Percentiles rank a stretch among this genome's conserved stretches.
Conservation (phyloP, 2,329 filamentous ascomycete species). For the Cladosporium sphaerospermum region DNA sequence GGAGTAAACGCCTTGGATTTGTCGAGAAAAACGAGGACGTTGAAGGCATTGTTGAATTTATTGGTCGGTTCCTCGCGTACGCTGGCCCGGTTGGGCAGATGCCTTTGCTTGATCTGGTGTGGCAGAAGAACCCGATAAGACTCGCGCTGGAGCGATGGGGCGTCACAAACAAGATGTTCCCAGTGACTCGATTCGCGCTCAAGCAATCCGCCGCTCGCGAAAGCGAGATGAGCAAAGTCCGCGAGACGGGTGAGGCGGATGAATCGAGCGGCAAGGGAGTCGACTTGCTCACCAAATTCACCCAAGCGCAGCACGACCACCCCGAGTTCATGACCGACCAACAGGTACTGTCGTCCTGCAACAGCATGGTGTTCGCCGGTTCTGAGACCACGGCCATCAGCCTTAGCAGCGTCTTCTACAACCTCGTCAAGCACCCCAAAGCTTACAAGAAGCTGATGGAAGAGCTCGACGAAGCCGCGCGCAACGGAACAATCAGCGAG, state of each 20-base stretch:
- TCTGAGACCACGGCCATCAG: constrained; percentile 75
- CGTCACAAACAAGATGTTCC: constrained; percentile 62
- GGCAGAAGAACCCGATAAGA: constrained; percentile 69
- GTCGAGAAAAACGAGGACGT: constrained; percentile 69
- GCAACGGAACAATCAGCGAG: constrained; percentile 41
- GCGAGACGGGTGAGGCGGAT: constrained; percentile 32
- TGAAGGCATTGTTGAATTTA: constrained; percentile 63
- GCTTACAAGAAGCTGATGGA: constrained; percentile 50
- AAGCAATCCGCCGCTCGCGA: constrained; percentile 61
- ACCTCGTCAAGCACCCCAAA: constrained; percentile 57
- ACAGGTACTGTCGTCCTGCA: constrained; percentile 63
- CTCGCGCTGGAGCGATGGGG: constrained; percentile 63
- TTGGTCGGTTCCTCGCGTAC: constrained; percentile 61
- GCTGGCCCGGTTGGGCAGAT: constrained; percentile 68
- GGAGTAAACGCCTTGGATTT: constrained; percentile 69
- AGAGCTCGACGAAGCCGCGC: constrained; percentile 58
- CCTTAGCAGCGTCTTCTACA: constrained; percentile 66
- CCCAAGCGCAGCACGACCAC: constrained; percentile 59
- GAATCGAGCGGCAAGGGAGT: constrained; percentile 36
- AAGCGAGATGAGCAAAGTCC: constrained; percentile 45
- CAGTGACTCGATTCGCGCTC: constrained; percentile 65
- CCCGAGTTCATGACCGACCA: constrained; percentile 66
- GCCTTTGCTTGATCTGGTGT: constrained; percentile 61
- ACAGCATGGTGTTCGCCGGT: constrained; percentile 67
- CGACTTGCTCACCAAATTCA: constrained; percentile 67